Percentiles rank a stretch among this genome's conserved stretches.
phyloP scores from a whole-genome alignment of 2,329 filamentous ascomycete species.

The Pseudocercospora musae region DNA sequence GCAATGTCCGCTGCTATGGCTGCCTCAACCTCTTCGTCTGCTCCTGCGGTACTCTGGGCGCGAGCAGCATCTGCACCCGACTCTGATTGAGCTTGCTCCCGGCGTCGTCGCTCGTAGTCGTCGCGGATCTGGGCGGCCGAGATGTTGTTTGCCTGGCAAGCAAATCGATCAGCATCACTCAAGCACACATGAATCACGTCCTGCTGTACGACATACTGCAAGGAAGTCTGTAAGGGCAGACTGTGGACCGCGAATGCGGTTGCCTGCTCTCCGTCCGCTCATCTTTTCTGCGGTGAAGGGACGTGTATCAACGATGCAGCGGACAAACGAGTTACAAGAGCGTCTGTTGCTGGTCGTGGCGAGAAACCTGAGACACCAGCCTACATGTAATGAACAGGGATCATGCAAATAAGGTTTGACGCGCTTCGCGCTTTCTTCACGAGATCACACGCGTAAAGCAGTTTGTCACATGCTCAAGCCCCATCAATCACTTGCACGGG shows the following conservation, averaged over 20 bases:
- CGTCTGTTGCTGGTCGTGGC: neutral
- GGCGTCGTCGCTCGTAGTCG: conserved; percentile 55
- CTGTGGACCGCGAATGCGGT: conserved; percentile 57
- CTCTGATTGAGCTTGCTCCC: conserved; percentile 37
- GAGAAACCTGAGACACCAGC: neutral
- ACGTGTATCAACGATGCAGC: neutral
- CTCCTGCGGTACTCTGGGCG: conserved; percentile 28
- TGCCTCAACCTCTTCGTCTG: conserved; percentile 30
- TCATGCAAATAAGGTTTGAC: neutral
- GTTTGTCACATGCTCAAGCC: neutral
- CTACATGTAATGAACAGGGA: neutral
- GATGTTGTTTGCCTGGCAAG: conserved; percentile 65
- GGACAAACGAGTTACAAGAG: neutral
- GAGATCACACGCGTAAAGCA: conserved; percentile 4
- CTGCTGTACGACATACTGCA: conserved; percentile 47
- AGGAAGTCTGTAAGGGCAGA: conserved; percentile 67
- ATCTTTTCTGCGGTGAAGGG: conserved; percentile 18
- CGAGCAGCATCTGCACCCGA: conserved; percentile 33
- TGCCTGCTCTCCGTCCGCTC: conserved; percentile 38
- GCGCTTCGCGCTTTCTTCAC: neutral
- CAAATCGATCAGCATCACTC: neutral
- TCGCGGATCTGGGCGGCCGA: conserved; percentile 62
- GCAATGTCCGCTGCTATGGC: conserved; percentile 42
- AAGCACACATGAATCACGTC: neutral
- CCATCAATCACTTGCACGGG: neutral